A percentile compares a stretch with the other conserved stretches of the same genome.
These are phyloP conservation scores for Leucocoprinus sp. DNA, from an alignment of 768 basidiomycete genomes.

Conservation along the genomic window DNA sequence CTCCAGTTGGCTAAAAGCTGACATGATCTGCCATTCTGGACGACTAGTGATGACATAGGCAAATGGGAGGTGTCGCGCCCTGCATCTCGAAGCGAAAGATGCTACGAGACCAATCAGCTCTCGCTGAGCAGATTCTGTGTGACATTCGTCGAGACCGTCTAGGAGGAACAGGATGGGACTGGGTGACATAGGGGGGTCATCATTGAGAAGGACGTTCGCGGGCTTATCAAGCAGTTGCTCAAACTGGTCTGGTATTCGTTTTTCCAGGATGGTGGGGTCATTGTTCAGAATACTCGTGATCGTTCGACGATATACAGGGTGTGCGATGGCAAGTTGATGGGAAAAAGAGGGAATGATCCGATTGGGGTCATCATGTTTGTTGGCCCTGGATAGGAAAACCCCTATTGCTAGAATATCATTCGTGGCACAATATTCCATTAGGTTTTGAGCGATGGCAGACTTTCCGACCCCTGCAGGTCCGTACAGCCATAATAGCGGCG, in stretches of 20 bases:
- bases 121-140: background rate
- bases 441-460: constrained; percentile 3
- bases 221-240: background rate
- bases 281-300: background rate
- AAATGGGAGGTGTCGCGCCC: background rate
- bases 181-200: background rate
- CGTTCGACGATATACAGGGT: background rate
- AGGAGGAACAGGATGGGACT: background rate
- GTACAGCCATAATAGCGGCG: constrained; percentile 3
- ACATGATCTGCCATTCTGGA: constrained; percentile 1
- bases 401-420: background rate
- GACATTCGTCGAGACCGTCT: constrained; percentile 6
- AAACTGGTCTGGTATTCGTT: background rate
- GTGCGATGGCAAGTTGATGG: background rate
- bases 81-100: background rate
- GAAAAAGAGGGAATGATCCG: background rate
- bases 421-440: constrained; percentile 1
- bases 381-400: constrained; percentile 6
- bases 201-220: background rate
- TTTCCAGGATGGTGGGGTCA: background rate
- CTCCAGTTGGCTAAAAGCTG: background rate
- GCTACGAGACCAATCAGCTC: background rate
- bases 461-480: constrained; percentile 12
- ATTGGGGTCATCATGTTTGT: background rate
- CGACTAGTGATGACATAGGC: background rate